These are phyloP conservation scores for Eucalyptus tenuipes DNA, from an alignment of 345 rosid species.

Conservation along the genomic window DNA sequence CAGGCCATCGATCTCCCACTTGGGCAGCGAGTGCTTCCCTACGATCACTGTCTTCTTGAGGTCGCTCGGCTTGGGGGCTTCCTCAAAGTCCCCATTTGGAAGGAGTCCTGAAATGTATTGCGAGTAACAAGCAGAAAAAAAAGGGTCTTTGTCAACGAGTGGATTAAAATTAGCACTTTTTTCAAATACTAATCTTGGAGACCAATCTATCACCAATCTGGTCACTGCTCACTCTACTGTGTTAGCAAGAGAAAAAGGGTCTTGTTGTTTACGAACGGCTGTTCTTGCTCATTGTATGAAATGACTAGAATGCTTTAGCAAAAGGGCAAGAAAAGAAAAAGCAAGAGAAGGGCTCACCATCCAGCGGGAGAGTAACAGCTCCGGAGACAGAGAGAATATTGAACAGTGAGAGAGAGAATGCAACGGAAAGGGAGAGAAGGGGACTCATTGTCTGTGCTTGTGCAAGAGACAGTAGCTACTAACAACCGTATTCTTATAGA, in stretches of 20 bases:
- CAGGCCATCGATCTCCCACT: slow-evolving; percentile 59
- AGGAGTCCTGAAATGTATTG: slow-evolving; percentile 26
- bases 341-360: slow-evolving; percentile 4
- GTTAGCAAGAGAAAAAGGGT: background rate
- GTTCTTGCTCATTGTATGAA: background rate
- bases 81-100: slow-evolving; percentile 64
- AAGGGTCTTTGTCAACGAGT: background rate
- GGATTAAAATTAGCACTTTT: background rate
- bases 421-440: background rate
- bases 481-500: background rate
- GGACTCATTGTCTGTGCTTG: background rate
- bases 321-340: background rate
- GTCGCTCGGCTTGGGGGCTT: slow-evolving; percentile 37
- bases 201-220: background rate
- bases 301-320: background rate
- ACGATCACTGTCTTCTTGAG: slow-evolving; percentile 57
- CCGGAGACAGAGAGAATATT: background rate
- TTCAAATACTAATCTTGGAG: background rate
- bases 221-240: background rate
- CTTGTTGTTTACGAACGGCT: background rate
- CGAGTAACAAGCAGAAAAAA: background rate
- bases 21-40: slow-evolving; percentile 77
- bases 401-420: background rate
- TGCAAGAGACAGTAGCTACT: background rate
- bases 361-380: slow-evolving; percentile 4